phyloP scores from a whole-genome alignment of 1,139 yeast genomes.

The Sugiyamaella japonica region DNA sequence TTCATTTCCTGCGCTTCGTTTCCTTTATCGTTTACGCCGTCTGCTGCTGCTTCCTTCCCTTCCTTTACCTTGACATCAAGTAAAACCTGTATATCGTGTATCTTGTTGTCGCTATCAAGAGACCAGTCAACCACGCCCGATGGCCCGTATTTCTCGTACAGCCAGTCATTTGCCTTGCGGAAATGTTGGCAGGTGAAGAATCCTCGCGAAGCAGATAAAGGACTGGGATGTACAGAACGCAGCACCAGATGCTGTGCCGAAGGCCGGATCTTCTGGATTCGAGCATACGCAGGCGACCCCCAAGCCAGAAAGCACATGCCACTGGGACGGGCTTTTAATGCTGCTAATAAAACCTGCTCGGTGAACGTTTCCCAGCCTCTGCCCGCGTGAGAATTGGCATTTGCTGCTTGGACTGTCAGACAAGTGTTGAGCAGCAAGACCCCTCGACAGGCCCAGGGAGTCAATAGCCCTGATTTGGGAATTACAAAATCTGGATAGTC shows the following conservation, averaged over 20 bases:
- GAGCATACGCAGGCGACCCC: constrained; percentile 90
- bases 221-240: constrained; percentile 89
- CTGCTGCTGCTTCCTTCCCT: constrained; percentile 10
- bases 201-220: constrained; percentile 84
- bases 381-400: constrained; percentile 88
- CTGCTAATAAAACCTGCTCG: constrained; percentile 59
- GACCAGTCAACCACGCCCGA: constrained; percentile 65
- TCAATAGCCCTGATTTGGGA: constrained; percentile 67
- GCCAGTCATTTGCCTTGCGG: constrained; percentile 71
- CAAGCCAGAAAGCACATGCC: constrained; percentile 85
- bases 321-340: constrained; percentile 43
- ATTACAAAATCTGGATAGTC: constrained; percentile 72
- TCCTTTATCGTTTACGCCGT: constrained; percentile 2
- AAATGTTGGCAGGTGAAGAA: constrained; percentile 77
- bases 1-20: neutral
- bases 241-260: constrained; percentile 50
- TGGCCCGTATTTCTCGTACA: constrained; percentile 48
- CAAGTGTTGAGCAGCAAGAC: constrained; percentile 86
- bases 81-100: constrained; percentile 50
- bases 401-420: constrained; percentile 89
- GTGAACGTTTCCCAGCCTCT: constrained; percentile 96
- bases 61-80: constrained; percentile 13
- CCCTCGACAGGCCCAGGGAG: constrained; percentile 87
- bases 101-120: constrained; percentile 51
- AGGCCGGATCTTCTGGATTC: constrained; percentile 51